These are phyloP conservation scores for Scytalidium sp. DNA, from an alignment of 2,329 filamentous ascomycete genomes.

Conservation along the genomic window DNA sequence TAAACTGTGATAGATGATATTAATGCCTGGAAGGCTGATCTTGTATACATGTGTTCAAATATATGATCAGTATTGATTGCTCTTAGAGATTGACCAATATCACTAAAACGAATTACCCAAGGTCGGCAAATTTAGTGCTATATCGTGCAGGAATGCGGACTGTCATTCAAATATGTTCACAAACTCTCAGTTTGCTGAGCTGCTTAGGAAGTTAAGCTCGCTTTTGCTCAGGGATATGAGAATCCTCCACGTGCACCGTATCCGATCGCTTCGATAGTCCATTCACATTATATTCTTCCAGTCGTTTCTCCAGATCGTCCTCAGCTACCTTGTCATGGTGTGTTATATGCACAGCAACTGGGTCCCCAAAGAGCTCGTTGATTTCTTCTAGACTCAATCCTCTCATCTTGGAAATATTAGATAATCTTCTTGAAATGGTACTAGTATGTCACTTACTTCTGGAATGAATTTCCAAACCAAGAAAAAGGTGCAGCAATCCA, in stretches of 20 bases:
- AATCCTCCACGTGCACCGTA: neutral
- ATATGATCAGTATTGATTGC: no score
- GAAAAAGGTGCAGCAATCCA: neutral
- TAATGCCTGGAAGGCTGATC: no score
- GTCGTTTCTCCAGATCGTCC: neutral
- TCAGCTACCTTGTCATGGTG: neutral
- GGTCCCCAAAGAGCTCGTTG: constrained; percentile 7
- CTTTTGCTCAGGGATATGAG: neutral
- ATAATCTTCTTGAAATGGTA: neutral
- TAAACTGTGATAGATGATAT: no score
- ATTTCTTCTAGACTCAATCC: constrained; percentile 8
- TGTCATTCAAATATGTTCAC: no score
- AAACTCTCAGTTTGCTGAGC: no score
- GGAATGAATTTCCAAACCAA: neutral
- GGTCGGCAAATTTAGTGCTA: no score
- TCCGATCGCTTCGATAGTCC: neutral
- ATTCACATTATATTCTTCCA: neutral
- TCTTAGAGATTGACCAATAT: no score
- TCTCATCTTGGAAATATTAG: constrained; percentile 3
- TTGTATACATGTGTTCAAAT: no score
- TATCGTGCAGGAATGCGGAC: no score
- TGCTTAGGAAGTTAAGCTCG: no score
- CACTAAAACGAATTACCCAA: no score
- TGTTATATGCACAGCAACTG: constrained; percentile 2
- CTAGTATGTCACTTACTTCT: neutral